Evolutionary conservation across 192 early-diverging fungal species (phyloP).

Genomic region (Coemansia sp.): DNA sequence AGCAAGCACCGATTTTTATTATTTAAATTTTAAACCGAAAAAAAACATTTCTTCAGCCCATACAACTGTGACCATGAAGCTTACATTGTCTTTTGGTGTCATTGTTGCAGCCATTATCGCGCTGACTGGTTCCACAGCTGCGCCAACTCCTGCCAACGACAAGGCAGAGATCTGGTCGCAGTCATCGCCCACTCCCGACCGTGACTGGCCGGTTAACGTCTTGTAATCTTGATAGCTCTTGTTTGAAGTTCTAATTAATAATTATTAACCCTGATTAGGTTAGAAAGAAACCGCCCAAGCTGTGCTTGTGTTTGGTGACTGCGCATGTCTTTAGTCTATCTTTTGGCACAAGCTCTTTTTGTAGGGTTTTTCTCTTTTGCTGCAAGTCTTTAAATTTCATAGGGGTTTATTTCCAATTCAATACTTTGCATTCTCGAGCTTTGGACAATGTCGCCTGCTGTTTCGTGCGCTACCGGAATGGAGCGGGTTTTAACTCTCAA

Average conservation of each 20-base stretch:
- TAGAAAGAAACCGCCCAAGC: no score
- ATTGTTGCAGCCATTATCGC: conserved; percentile 20
- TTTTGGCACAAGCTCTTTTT: no score
- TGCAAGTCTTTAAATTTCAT: no score
- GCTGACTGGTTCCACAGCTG: conserved; percentile 16
- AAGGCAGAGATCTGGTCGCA: conserved; percentile 11
- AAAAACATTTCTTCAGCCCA: not conserved
- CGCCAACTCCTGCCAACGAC: conserved; percentile 15
- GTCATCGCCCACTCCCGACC: conserved; percentile 32
- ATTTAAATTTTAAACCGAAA: not conserved
- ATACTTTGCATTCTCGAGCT: not conserved
- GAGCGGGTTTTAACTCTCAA: conserved; percentile 45
- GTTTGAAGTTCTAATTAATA: conserved; percentile 7
- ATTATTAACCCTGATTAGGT: not conserved
- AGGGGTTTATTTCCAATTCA: conserved; percentile 1
- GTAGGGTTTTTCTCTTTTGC: no score
- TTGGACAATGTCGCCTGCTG: conserved; percentile 14
- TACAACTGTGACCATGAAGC: conserved; percentile 25
- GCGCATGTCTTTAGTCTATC: no score
- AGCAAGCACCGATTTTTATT: not conserved
- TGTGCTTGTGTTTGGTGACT: no score
- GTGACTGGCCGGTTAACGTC: conserved; percentile 56
- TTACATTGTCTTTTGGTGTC: conserved; percentile 19
- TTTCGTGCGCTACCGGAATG: conserved; percentile 27
- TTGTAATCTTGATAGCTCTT: conserved; percentile 22